Evolutionary conservation across 73 alveolate species (phyloP).

Genomic region (Paramecium caudatum): DNA sequence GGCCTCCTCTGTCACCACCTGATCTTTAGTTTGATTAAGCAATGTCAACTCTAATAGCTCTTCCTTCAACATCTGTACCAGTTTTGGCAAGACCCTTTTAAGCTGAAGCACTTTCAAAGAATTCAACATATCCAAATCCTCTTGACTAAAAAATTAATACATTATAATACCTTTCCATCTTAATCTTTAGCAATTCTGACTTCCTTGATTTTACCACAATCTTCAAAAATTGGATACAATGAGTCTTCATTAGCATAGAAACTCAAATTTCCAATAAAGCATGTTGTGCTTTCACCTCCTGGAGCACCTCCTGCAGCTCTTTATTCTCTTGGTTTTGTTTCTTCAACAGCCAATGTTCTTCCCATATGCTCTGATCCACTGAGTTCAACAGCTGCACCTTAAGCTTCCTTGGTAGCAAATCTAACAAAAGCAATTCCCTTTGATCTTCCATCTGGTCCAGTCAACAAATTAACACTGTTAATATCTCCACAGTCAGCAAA

Average conservation of each 20-base stretch:
- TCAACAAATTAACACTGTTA: slow-evolving; percentile 78
- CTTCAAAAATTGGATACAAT: slow-evolving; percentile 88
- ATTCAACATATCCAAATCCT: slow-evolving; percentile 78
- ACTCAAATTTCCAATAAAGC: slow-evolving; percentile 95
- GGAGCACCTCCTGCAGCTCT: slow-evolving; percentile 66
- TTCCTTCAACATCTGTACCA: slow-evolving; percentile 72
- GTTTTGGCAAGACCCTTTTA: slow-evolving; percentile 69
- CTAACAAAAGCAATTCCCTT: slow-evolving; percentile 85
- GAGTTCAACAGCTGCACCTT: slow-evolving; percentile 68
- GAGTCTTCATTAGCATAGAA: slow-evolving; percentile 87
- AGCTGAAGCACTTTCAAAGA: slow-evolving; percentile 65
- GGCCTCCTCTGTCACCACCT: slow-evolving; percentile 45
- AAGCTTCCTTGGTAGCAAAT: slow-evolving; percentile 81
- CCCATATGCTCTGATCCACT: slow-evolving; percentile 84
- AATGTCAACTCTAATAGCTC: slow-evolving; percentile 77
- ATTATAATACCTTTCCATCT: slow-evolving; percentile 87
- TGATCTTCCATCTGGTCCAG: slow-evolving; percentile 74
- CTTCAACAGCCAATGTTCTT: slow-evolving; percentile 75
- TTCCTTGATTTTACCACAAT: slow-evolving; percentile 92
- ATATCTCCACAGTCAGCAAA: slow-evolving; percentile 82
- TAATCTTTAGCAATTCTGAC: slow-evolving; percentile 91
- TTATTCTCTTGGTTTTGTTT: slow-evolving; percentile 66
- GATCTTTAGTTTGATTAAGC: slow-evolving; percentile 50
- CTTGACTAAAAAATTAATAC: slow-evolving; percentile 65
- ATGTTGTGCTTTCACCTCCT: slow-evolving; percentile 80